Percentiles rank a stretch among this genome's conserved stretches.
phyloP scores from a whole-genome alignment of 176 grass and related monocot species.

The Triticum dicoccoides region DNA sequence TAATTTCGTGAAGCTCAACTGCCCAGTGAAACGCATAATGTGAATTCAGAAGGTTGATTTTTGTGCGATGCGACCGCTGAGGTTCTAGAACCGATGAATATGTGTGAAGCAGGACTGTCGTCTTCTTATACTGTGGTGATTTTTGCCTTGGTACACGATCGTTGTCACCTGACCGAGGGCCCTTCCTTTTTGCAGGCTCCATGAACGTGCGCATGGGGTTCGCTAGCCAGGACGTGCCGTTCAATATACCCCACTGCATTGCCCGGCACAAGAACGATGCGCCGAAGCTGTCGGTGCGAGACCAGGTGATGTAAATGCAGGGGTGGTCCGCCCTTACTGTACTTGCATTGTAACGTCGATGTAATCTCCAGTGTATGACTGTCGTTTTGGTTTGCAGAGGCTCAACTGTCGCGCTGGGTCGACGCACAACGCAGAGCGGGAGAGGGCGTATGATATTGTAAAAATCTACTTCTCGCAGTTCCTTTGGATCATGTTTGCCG shows the following conservation, averaged over 20 bases:
- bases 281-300: conserved; percentile 42
- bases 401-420: conserved; percentile 62
- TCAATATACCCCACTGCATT: conserved; percentile 79
- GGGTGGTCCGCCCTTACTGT: neutral
- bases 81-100: neutral
- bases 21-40: neutral
- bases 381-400: conserved; percentile 42
- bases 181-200: conserved; percentile 47
- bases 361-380: neutral
- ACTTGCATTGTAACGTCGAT: neutral
- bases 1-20: neutral
- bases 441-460: conserved; percentile 94
- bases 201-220: conserved; percentile 82
- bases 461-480: conserved; percentile 9
- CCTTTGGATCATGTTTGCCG: neutral
- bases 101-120: neutral
- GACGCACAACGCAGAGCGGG: conserved; percentile 57
- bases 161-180: neutral
- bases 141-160: neutral
- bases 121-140: neutral
- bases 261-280: conserved; percentile 41
- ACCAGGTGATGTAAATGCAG: conserved; percentile 58
- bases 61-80: neutral
- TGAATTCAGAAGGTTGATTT: neutral
- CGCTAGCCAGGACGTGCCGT: conserved; percentile 81